Conservation (phyloP, 164 flowering plant genomes). For the Nymphaea thermarum region DNA sequence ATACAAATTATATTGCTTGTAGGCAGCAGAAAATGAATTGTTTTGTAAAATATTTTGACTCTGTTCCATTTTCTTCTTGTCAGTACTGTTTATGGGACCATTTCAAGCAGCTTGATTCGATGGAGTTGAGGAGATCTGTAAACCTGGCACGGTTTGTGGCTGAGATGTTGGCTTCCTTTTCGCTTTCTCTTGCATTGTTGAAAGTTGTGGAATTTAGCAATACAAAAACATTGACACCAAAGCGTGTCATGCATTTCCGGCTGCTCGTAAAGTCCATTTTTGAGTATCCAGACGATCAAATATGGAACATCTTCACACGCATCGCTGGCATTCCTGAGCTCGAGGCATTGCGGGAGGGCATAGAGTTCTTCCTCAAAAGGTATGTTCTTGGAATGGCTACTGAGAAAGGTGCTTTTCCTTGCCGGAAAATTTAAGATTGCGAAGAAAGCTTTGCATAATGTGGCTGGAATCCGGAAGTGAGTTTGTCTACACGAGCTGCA, state of each 20-base stretch:
- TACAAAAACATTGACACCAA: conserved; percentile 39
- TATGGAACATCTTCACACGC: conserved; percentile 86
- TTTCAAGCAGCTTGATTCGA: conserved; percentile 74
- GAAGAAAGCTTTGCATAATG: conserved; percentile 63
- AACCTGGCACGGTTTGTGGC: conserved; percentile 69
- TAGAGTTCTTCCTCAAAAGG: conserved; percentile 53
- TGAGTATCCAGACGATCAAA: conserved; percentile 37
- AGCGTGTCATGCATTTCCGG: conserved; percentile 74
- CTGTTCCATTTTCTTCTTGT: not conserved
- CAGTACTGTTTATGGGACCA: conserved; percentile 98
- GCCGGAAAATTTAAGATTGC: conserved; percentile 46
- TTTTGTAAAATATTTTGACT: no score
- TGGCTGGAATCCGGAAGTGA: conserved; percentile 55
- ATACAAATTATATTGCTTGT: not conserved
- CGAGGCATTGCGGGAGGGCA: conserved; percentile 49
- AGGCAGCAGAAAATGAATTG: not conserved
- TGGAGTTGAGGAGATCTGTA: conserved; percentile 57
- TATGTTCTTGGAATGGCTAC: conserved; percentile 25
- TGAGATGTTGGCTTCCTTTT: conserved; percentile 62
- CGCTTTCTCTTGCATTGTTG: conserved; percentile 61
- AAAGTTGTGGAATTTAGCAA: conserved; percentile 53
- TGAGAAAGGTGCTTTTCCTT: not conserved
- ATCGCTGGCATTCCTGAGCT: conserved; percentile 60
- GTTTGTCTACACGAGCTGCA: not conserved
- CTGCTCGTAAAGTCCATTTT: conserved; percentile 74